Evolutionary conservation across 768 basidiomycete species (phyloP), one percentile per base, ranked within the genome.

Genomic region (Macrolepiota fuliginosa): DNA sequence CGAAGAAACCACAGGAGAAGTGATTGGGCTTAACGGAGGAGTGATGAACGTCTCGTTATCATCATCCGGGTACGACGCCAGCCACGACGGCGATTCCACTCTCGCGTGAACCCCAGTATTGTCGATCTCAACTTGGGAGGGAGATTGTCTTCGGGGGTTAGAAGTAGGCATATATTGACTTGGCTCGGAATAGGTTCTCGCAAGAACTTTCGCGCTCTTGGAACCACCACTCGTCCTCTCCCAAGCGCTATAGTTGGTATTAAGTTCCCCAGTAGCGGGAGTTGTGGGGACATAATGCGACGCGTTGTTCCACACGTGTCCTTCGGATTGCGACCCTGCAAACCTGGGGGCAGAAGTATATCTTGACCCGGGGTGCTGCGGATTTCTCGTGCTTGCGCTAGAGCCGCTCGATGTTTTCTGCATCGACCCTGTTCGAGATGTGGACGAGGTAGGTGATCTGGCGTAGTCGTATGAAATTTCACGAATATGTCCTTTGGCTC

Each of bases 51-150:
- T 58, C 12, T 62, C 57, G 19, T 68, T 60, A 47, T 60, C 52
- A 9, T 60, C 62, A 37, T 58, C 67, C 22, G 73, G 71, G 62
- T 74, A 75, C 0, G 68, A 63, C 15, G 63, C 57, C 11, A 73
- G 60, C 69, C 71, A 68, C 9, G 70, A 61, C 0, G 76, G 77
- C 4, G 75, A 75, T 53, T 68, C 69, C 35, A 76, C 72, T 39
- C 66, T 56, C 32, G 66, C 69, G 37, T 68, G 67, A 56, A 67
- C 61, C 36, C 24, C 17, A 35, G 45, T 37, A 17, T 53, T 29
- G 39, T 24, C 42, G 3, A 35, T 29, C 19, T 50, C 40, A 36
- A 10, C 2, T 11, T 17, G 19, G 32, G 47, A 29, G 47, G 47
- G 22, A 50, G 35, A 37, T 24, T 27, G 4, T n/a, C 46, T 22